Base-by-base conservation (phyloP, 1,284 basidiomycete species). In the Inonotus obliquus region DNA sequence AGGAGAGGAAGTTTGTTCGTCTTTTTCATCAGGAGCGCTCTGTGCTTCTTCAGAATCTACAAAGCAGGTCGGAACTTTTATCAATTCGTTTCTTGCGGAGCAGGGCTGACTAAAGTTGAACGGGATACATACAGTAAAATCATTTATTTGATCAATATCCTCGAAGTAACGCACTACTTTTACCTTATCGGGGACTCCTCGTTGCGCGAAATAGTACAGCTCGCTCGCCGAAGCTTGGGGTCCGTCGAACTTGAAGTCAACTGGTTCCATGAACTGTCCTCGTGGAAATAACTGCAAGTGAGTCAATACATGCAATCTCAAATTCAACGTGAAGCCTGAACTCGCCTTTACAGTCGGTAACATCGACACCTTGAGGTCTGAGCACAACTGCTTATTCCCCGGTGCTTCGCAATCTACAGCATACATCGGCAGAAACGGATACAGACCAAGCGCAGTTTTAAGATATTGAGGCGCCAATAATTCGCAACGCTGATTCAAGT, bases 361-460 rank as follows among this genome's bases (percentile, higher is more conserved):
- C 1, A 95, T 95, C 75, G 94, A 81, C 21, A 97, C 83, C n/a
- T 85, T 84, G 77, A 92, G 91, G 64, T 93, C 85, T 0, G 84
- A 84, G 70, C 95, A 98, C 7, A 96, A 74, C 5, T 77, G 79
- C 73, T 91, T 92, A 75, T 97, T 96, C 69, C 78, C 76, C 23
- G 86, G 81, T 19, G 81, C 87, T 69, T 98, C 94, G 67, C 95
- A 98, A 73, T 98, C 93, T 51, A 98, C 83, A 13, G 93, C 91
- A 72, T 95, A 96, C 64, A 92, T 81, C 1, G 94, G 93, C 37
- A 98, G 81, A 39, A 98, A 79, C 9, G 94, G 94, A 62, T 87
- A 79, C 21, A 97, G 82, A 1, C 85, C 87, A 7, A 82, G 72
- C 0, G 94, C 94, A 1, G 92, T 93, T 67, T 90, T 89, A 68